These are phyloP conservation scores for Ustilago cynodontis DNA, from an alignment of 1,284 basidiomycete genomes.

Conservation along the genomic window DNA sequence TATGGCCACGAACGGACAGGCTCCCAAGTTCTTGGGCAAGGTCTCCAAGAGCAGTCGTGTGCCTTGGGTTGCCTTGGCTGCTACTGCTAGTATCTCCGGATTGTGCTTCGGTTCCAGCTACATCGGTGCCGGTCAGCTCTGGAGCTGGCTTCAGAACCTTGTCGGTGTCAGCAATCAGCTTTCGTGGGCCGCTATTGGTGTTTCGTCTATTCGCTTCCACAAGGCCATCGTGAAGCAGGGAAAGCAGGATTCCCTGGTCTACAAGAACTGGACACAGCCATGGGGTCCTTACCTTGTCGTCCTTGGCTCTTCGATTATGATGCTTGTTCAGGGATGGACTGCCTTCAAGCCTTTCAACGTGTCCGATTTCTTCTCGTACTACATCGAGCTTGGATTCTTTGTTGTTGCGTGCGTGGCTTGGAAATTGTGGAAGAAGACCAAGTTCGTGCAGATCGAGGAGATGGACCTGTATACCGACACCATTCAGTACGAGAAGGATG, in stretches of 20 bases:
- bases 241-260: conserved; percentile 69
- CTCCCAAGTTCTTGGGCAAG: conserved; percentile 79
- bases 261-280: conserved; percentile 72
- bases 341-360: conserved; percentile 51
- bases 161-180: conserved; percentile 78
- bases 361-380: conserved; percentile 71
- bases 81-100: conserved; percentile 78
- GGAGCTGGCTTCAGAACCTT: conserved; percentile 74
- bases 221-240: conserved; percentile 76
- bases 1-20: conserved; percentile 80
- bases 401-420: conserved; percentile 36
- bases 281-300: conserved; percentile 62
- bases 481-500: conserved; percentile 36
- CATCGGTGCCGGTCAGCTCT: conserved; percentile 74
- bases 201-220: conserved; percentile 82
- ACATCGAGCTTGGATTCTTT: conserved; percentile 68
- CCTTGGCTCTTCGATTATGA: conserved; percentile 55
- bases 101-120: conserved; percentile 76
- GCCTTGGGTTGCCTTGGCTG: conserved; percentile 79
- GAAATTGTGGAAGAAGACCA: conserved; percentile 54
- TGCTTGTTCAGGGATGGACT: conserved; percentile 67
- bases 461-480: conserved; percentile 65
- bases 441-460: conserved; percentile 49
- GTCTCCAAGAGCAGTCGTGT: conserved; percentile 78
- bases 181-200: conserved; percentile 85